Evolutionary conservation across 2,329 filamentous ascomycete species (phyloP), one percentile per base, ranked within the genome.

Genomic region (Colletotrichum sansevieriae): DNA sequence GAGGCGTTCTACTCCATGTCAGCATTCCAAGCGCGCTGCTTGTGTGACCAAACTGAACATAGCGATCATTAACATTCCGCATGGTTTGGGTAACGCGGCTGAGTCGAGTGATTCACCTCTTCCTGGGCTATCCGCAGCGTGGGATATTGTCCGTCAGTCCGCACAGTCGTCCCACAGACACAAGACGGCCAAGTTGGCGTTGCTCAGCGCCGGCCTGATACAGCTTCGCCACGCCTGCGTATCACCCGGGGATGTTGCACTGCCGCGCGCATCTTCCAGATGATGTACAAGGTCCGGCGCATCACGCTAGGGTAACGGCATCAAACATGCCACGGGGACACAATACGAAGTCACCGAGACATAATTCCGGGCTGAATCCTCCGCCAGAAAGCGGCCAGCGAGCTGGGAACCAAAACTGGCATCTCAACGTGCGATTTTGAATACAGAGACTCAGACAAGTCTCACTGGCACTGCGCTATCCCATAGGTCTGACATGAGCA

Each of bases 81-180:
- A 33, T 33, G 22, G 22, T 29, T 8, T 18, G n/a, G 25, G 20
- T n/a, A 54, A 29, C 29, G 18, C n/a, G 29, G 5, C 35, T 20
- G 29, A 37, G 49, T 54, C 49, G 15, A 8, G 29, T 33, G 52
- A 33, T 41, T 37, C 37, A 55, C 15, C 20, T 33, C 35, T 29
- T 8, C 29, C 29, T 8, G 7, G 13, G 20, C 11, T 11, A 15
- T n/a, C 43, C 35, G 43, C 13, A 54, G 33, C 18, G 18, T 49
- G n/a, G 33, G 25, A 29, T 43, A 55, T 20, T 18, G 39, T 11
- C 22, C 61, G 11, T 13, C 47, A 22, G 33, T 43, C 15, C 51
- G 55, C 55, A 60, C 41, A 18, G 37, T 41, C 52, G 49, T 55
- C 18, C 18, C 47, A 68, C 55, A 52, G 49, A 68, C 49, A 44